Base-by-base conservation (phyloP, 495 filamentous ascomycete species). In the Talaromyces thailandensis region DNA sequence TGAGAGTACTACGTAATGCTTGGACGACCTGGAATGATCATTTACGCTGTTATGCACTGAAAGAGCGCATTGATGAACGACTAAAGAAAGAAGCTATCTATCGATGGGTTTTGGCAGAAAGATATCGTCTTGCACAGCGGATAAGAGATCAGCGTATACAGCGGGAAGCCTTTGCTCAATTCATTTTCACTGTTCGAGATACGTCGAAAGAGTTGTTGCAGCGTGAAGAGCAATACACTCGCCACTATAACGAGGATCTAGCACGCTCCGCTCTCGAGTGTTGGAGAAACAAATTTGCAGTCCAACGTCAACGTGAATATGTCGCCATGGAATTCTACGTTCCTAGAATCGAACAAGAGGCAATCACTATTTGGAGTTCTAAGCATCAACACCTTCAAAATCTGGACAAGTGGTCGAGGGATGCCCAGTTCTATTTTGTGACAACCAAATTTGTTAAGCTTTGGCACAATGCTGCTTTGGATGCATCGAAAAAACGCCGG, bases 21-120 rank as follows among this genome's bases (percentile, higher is more conserved):
- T 87, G 81, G 79, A 84, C 82, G 1, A 67, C 76, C 12, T 91
- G 88, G 88, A 88, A 88, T 61, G 84, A 89, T 71, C 78, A 73
- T 16, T 75, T 87, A 32, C 84, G 86, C 12, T 82, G 79, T 60
- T 72, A 80, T 63, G 79, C 78, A 2, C 71, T 89, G 5, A 73
- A 68, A 35, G 72, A 72, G 16, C 79, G 75, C 24, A 82, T 87
- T 53, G 79, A 86, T 62, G 85, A 88, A 64, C 80, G 85, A 2
- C 61, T 84, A 55, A 74, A 83, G 56, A 71, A 84, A 58, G 79
- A 86, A 65, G 70, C 78, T 2, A 78, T 89, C 64, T 88, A 88
- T 66, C 84, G 79, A 70, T 88, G 86, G 86, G 77, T 86, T 26
- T 65, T 88, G 4, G 77, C 80, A 24, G 81, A 85, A 56, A 72